Evolutionary conservation across 306 rosid genomes (phyloP).

Genomic region (Lagenaria siceraria): DNA sequence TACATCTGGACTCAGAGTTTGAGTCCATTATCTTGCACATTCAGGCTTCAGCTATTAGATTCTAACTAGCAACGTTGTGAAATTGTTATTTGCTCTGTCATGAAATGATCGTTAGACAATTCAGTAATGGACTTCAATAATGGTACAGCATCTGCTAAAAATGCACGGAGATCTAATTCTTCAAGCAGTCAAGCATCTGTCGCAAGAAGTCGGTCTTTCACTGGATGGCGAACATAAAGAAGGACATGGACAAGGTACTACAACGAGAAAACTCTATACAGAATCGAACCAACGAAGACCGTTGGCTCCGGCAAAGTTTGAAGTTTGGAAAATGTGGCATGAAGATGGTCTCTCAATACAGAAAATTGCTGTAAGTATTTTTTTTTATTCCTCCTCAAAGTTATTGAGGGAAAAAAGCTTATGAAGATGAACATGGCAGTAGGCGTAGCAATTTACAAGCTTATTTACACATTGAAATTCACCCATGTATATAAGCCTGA

Average conservation of each 20-base stretch:
- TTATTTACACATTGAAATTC: not conserved
- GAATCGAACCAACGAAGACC: conserved; percentile 23
- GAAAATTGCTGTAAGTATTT: conserved; percentile 56
- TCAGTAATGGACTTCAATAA: conserved; percentile 6
- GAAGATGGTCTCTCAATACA: conserved; percentile 54
- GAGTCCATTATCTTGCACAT: not conserved
- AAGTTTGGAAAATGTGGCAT: conserved; percentile 86
- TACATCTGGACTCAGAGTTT: not conserved
- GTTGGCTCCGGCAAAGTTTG: conserved; percentile 50
- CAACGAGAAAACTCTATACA: conserved; percentile 30
- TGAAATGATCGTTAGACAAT: not conserved
- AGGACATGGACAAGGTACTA: conserved; percentile 22
- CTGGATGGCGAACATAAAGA: conserved; percentile 46
- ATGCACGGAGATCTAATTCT: conserved; percentile 63
- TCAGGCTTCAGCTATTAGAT: not conserved
- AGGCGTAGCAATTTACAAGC: not conserved
- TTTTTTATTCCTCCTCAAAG: not conserved
- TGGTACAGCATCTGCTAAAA: conserved; percentile 57
- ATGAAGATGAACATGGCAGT: not conserved
- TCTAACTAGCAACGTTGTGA: not conserved
- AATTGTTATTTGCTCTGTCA: not conserved
- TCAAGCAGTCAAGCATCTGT: conserved; percentile 32
- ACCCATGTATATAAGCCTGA: not conserved
- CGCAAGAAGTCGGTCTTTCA: conserved; percentile 37
- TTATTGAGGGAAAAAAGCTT: not conserved